Base-by-base conservation (phyloP, 192 early-diverging fungal species). In the Backusella morwellensis region DNA sequence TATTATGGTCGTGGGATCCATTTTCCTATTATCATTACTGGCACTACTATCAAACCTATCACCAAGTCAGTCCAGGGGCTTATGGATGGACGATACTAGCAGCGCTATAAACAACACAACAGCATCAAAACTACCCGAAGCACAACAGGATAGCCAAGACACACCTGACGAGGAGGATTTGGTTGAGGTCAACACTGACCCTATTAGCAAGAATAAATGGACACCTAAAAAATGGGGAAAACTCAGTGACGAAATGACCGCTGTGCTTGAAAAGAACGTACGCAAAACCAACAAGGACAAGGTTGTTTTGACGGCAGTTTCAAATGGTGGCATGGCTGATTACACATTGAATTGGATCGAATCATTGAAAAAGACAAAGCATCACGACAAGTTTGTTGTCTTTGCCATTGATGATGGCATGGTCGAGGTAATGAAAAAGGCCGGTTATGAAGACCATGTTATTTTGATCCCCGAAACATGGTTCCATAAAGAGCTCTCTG, bases 291-390 rank as follows among this genome's bases (percentile, higher is more conserved):
- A 41, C 9, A 38, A 70, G 12, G 72, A 81, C 35, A 68, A 73
- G 15, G 50, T 82, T 0, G 38, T 82, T 72, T 81, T 81, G 38
- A 80, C 82, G 0, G 78, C 82, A 35, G 82, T 84, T 9, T 77
- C 76, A 4, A 84, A 84, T 66, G 42, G 35, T 9, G 82, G 82
- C 21, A 84, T 84, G 82, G 75, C 66, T 17, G 79, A 84, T 66
- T 84, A 84, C 73, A 84, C 82, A 19, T 63, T 84, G 35, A 84
- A 84, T 71, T 84, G 82, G 82, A 80, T 80, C 23, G 79, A 78
- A 35, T 84, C 82, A 6, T 47, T 84, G 8, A 76, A 82, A 42
- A 73, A 50, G 17, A 56, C 69, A 19, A 73, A 71, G 36, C 36
- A 75, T 23, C 74, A 72, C 32, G 50, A 78, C 26, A 76, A 77